Percentiles rank a stretch among this genome's conserved stretches.
Conservation (phyloP, 23 red algal genomes). For the Gracilaria gracilis region DNA sequence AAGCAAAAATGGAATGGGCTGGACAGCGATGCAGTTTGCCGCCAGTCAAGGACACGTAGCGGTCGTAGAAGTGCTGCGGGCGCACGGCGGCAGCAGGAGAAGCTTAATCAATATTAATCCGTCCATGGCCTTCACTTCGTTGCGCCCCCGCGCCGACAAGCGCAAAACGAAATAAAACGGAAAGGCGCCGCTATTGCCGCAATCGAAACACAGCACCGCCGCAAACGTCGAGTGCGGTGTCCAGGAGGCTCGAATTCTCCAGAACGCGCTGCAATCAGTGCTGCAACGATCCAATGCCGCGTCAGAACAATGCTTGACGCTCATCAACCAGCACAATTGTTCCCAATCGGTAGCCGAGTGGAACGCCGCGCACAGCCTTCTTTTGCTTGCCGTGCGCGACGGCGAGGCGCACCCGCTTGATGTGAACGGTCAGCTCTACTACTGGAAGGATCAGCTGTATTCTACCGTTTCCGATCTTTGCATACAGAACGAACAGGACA, state of each 20-base stretch:
- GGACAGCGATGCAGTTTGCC: background rate
- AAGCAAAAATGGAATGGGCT: too few relatives aligned
- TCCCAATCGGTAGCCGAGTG: background rate
- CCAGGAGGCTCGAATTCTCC: background rate
- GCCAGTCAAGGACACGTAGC: too few relatives aligned
- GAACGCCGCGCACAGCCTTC: background rate
- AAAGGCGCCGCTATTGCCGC: too few relatives aligned
- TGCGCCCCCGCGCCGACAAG: too few relatives aligned
- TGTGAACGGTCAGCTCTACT: background rate
- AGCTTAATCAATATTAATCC: too few relatives aligned
- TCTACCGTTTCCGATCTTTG: background rate
- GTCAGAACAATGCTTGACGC: background rate
- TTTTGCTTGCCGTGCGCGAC: background rate
- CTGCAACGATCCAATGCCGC: background rate
- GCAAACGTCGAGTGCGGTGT: too few relatives aligned
- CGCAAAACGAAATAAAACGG: too few relatives aligned
- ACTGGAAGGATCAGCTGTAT: conserved; percentile 6
- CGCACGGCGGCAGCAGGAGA: too few relatives aligned
- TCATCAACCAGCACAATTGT: background rate
- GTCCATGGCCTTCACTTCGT: too few relatives aligned
- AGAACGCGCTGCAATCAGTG: background rate
- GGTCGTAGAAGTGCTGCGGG: too few relatives aligned
- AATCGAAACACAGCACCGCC: too few relatives aligned
- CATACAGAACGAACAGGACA: background rate
- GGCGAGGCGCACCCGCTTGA: background rate